Evolutionary conservation across 2,329 filamentous ascomycete genomes (phyloP).

Genomic region (Aspergillus novoparasiticus): DNA sequence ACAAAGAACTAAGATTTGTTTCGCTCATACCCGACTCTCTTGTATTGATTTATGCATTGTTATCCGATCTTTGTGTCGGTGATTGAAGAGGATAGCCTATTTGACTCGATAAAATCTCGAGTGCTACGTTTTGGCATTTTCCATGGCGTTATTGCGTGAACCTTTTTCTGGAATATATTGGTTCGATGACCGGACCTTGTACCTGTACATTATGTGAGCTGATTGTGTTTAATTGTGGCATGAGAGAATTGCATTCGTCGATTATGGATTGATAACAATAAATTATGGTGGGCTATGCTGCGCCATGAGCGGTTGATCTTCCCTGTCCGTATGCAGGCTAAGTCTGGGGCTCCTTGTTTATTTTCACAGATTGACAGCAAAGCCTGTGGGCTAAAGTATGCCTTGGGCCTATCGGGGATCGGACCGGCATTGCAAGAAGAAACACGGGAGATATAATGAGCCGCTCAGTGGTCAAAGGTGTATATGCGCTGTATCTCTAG

Average conservation of each 20-base stretch:
- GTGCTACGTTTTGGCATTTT: slow-evolving; percentile 27
- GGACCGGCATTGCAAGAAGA: background rate
- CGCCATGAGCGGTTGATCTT: background rate
- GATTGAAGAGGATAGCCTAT: slow-evolving; percentile 3
- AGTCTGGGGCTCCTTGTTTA: background rate
- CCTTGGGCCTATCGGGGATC: background rate
- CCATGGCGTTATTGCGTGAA: slow-evolving; percentile 21
- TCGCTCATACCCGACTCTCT: slow-evolving; percentile 9
- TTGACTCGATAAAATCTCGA: slow-evolving; percentile 5
- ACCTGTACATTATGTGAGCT: slow-evolving; percentile 23
- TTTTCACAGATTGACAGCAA: background rate
- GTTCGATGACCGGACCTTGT: slow-evolving; percentile 12
- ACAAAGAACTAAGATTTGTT: slow-evolving; percentile 12
- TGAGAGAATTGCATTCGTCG: slow-evolving; percentile 6
- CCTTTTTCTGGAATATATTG: slow-evolving; percentile 19
- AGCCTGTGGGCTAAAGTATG: background rate
- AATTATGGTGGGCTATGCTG: background rate
- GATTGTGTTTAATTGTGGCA: slow-evolving; percentile 16
- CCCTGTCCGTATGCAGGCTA: background rate
- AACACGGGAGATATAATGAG: background rate
- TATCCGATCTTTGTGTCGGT: background rate
- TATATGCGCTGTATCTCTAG: background rate
- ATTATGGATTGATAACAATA: background rate
- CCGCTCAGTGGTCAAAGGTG: background rate
- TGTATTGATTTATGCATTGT: slow-evolving; percentile 1